These are phyloP conservation scores for Periconia macrospinosa DNA, from an alignment of 2,329 filamentous ascomycete genomes.

Conservation along the genomic window DNA sequence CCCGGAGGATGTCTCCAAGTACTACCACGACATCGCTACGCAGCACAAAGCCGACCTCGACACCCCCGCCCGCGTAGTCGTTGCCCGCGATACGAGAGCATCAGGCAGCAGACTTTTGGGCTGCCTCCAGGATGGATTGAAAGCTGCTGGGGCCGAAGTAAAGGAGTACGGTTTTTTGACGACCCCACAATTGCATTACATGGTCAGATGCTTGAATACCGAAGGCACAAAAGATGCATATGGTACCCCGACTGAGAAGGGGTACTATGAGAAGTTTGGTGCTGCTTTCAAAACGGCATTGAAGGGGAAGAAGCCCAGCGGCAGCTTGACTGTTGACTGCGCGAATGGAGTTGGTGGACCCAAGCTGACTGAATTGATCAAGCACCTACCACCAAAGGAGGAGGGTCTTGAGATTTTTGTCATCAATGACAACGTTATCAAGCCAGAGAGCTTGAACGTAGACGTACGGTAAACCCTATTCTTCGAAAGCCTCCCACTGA, in stretches of 20 bases:
- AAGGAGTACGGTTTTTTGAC: slow-evolving; percentile 90
- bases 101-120: slow-evolving; percentile 83
- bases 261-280: slow-evolving; percentile 92
- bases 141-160: slow-evolving; percentile 72
- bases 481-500: slow-evolving; percentile 8
- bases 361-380: slow-evolving; percentile 83
- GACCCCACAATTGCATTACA: slow-evolving; percentile 96
- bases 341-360: slow-evolving; percentile 96
- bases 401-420: slow-evolving; percentile 79
- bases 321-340: slow-evolving; percentile 83
- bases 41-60: slow-evolving; percentile 64
- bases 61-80: slow-evolving; percentile 77
- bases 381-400: slow-evolving; percentile 69
- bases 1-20: slow-evolving; percentile 73
- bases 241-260: slow-evolving; percentile 82
- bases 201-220: slow-evolving; percentile 93
- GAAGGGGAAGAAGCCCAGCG: slow-evolving; percentile 68
- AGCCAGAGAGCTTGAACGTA: slow-evolving; percentile 84
- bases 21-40: slow-evolving; percentile 71
- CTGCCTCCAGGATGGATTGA: slow-evolving; percentile 77
- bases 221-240: slow-evolving; percentile 84
- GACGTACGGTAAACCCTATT: slow-evolving; percentile 61
- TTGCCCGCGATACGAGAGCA: slow-evolving; percentile 88
- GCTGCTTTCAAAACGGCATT: slow-evolving; percentile 84
- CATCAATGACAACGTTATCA: slow-evolving; percentile 89